Evolutionary conservation across 768 basidiomycete species (phyloP).

Genomic region (Pleurotus djamor): DNA sequence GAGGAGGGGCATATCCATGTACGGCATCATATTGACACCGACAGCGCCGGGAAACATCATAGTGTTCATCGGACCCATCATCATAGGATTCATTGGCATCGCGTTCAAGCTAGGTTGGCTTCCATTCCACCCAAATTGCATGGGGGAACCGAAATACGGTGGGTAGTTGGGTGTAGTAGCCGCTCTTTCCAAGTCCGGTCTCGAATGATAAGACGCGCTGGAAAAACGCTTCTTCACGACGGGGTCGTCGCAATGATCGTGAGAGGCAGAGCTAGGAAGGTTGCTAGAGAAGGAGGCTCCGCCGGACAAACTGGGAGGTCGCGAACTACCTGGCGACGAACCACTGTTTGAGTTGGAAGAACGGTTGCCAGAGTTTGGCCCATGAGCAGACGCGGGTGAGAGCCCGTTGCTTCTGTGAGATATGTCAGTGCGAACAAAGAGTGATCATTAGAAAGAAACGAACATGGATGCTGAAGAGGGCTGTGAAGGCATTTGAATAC

Average conservation of each 20-base stretch:
- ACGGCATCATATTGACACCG: slow-evolving; percentile 39
- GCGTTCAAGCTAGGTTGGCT: slow-evolving; percentile 31
- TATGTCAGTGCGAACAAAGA: not conserved
- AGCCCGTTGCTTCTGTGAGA: not conserved
- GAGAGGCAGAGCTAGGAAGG: not conserved
- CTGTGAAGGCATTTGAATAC: not conserved
- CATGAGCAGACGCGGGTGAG: not conserved
- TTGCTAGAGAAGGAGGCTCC: not conserved
- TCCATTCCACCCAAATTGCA: slow-evolving; percentile 26
- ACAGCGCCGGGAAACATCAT: slow-evolving; percentile 34
- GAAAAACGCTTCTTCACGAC: slow-evolving; percentile 1
- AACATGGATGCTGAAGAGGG: not conserved
- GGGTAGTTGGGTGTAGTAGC: slow-evolving; percentile 2
- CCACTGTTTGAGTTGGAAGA: slow-evolving; percentile 5
- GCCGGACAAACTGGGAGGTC: slow-evolving; percentile 3
- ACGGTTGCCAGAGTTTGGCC: not conserved
- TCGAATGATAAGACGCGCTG: slow-evolving; percentile 12
- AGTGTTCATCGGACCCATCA: slow-evolving; percentile 6
- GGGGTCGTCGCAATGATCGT: not conserved
- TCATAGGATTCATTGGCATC: slow-evolving; percentile 9
- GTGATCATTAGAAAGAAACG: not conserved
- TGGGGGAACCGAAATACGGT: not conserved
- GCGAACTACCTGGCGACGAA: slow-evolving; percentile 3
- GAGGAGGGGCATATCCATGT: slow-evolving; percentile 65
- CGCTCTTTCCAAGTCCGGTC: slow-evolving; percentile 7